Evolutionary conservation across 1,139 yeast genomes (phyloP).

Genomic region (Yamadazyma atmosphaerica): DNA sequence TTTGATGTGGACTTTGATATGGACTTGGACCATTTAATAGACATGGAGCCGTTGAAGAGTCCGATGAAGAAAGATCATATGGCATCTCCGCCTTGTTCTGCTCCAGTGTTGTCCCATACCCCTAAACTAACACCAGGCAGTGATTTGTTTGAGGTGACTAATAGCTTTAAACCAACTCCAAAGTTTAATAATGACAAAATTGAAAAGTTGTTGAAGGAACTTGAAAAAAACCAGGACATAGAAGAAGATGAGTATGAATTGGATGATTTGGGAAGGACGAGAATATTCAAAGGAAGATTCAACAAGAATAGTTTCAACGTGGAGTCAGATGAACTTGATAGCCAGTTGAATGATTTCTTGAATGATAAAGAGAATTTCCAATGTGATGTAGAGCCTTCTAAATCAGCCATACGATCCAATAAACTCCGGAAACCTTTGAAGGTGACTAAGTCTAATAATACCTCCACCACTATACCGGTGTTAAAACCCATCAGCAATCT

Average conservation of each 20-base stretch:
- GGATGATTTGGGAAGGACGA: constrained; percentile 49
- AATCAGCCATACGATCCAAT: constrained; percentile 17
- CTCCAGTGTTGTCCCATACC: not conserved
- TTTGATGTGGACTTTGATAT: constrained; percentile 24
- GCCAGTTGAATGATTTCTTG: constrained; percentile 29
- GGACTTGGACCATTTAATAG: constrained; percentile 24
- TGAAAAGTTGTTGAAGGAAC: constrained; percentile 33
- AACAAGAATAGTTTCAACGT: constrained; percentile 17
- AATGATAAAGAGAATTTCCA: constrained; percentile 37
- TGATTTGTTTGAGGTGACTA: constrained; percentile 44
- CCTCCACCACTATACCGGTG: constrained; percentile 25
- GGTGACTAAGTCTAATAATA: constrained; percentile 16
- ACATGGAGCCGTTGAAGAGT: constrained; percentile 8
- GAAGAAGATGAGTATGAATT: constrained; percentile 35
- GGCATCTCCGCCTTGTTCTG: not conserved
- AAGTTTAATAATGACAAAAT: constrained; percentile 37
- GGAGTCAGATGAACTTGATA: constrained; percentile 29
- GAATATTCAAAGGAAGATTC: constrained; percentile 43
- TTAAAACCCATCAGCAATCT: constrained; percentile 25
- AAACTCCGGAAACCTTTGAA: constrained; percentile 26
- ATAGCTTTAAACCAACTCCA: constrained; percentile 12
- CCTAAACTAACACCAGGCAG: constrained; percentile 17
- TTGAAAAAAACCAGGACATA: constrained; percentile 22
- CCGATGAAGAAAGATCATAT: constrained; percentile 2
- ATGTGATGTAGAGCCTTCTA: constrained; percentile 27